These are phyloP conservation scores for Scheffersomyces stambukii DNA, from an alignment of 1,139 yeast genomes.

Conservation along the genomic window DNA sequence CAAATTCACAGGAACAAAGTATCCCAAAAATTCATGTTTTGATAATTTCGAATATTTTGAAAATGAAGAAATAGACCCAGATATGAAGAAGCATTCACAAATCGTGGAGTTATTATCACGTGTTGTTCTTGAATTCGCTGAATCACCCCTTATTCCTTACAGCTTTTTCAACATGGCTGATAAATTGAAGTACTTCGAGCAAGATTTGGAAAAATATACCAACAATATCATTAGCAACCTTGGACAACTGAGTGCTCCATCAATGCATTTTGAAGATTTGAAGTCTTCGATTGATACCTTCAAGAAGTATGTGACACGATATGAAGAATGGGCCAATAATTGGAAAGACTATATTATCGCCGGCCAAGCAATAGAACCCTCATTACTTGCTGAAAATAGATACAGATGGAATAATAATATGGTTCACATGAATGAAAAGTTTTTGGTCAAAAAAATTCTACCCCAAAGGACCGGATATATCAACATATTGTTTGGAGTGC, in stretches of 20 bases:
- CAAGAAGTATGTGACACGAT: constrained; percentile 21
- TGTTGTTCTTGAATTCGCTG: constrained; percentile 54
- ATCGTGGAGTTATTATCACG: constrained; percentile 56
- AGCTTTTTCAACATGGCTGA: constrained; percentile 49
- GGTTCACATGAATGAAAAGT: constrained; percentile 50
- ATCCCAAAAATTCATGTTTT: constrained; percentile 60
- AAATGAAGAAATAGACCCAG: constrained; percentile 44
- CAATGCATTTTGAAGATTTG: constrained; percentile 27
- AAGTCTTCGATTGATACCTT: constrained; percentile 20
- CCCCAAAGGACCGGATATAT: constrained; percentile 62
- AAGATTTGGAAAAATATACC: constrained; percentile 38
- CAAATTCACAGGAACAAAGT: constrained; percentile 40
- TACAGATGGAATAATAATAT: constrained; percentile 78
- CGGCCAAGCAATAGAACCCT: constrained; percentile 56
- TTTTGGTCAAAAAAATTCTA: constrained; percentile 44
- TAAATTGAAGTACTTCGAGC: constrained; percentile 38
- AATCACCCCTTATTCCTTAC: constrained; percentile 74
- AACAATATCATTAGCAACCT: constrained; percentile 9
- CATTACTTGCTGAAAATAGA: constrained; percentile 63
- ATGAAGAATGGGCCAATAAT: constrained; percentile 44
- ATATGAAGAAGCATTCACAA: constrained; percentile 53
- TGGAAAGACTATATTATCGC: constrained; percentile 46
- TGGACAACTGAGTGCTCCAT: constrained; percentile 13
- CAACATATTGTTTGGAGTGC: constrained; percentile 70
- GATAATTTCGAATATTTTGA: constrained; percentile 63